Base-by-base conservation (phyloP, 352 stramenopile species). In the Pythium graminicola region DNA sequence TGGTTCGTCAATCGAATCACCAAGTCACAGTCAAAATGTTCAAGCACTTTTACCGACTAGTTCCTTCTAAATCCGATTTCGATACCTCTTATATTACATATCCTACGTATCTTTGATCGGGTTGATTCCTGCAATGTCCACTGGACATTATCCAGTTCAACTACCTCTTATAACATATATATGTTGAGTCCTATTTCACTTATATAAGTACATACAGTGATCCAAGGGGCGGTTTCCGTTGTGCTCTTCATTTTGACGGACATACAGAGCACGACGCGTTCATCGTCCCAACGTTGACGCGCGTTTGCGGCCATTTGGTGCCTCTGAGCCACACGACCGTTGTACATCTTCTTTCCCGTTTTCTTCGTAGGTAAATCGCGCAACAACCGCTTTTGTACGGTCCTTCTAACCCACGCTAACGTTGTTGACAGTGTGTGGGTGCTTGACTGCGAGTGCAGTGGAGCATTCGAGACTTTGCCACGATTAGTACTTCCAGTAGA, bases 401-500 rank as follows among this genome's bases (percentile, higher is more conserved):
- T n/a, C n/a, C n/a, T n/a, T n/a, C n/a, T n/a, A n/a, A n/a, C n/a
- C n/a, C n/a, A n/a, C n/a, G n/a, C n/a, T n/a, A n/a, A n/a, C n/a
- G n/a, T n/a, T n/a, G n/a, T n/a, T n/a, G n/a, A n/a, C n/a, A n/a
- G n/a, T n/a, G n/a, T n/a, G n/a, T n/a, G n/a, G n/a, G n/a, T n/a
- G n/a, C n/a, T n/a, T n/a, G n/a, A n/a, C n/a, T n/a, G n/a, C n/a
- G n/a, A 19, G 9, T 24, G 53, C 53, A 56, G 54, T 61, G 51
- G 45, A 38, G 26, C 46, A 51, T 14, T 29, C 47, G n/a, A n/a
- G n/a, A 24, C 24, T 31, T 24, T 10, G n/a, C n/a, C 31, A 64
- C 50, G 39, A 68, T 62, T 38, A 68, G 60, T 44, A 9, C 47
- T 44, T 56, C 60, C 28, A 64, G 50, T 54, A 68, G 40, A 41